A percentile compares a stretch with the other conserved stretches of the same genome.
phyloP scores from a whole-genome alignment of 192 early-diverging fungal genomes.

The Umbelopsis sp. region DNA sequence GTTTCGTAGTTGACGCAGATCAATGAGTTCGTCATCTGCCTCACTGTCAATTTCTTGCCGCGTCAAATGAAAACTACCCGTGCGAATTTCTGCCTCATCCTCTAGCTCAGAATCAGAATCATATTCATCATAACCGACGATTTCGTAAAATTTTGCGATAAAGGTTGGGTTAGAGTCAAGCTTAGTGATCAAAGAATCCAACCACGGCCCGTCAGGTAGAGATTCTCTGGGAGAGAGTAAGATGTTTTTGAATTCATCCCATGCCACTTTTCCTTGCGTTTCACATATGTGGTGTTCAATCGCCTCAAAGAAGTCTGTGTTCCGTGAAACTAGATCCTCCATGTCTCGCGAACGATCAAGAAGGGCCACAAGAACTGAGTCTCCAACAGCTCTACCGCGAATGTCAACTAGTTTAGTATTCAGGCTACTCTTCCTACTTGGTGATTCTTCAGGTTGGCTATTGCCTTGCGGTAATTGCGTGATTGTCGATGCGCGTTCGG shows the following conservation, averaged over 20 bases:
- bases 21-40: background rate
- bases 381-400: constrained; percentile 21
- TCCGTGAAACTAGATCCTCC: constrained; percentile 25
- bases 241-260: constrained; percentile 31
- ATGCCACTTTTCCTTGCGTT: constrained; percentile 24
- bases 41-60: background rate
- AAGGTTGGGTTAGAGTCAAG: constrained; percentile 30
- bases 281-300: constrained; percentile 24
- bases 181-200: constrained; percentile 15
- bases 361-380: constrained; percentile 30
- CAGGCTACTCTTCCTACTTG: background rate
- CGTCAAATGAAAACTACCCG: background rate
- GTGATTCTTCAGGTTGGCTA: background rate
- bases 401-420: constrained; percentile 16
- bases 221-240: constrained; percentile 32
- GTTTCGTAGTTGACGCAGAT: constrained; percentile 7
- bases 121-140: constrained; percentile 31
- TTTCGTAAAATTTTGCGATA: constrained; percentile 36
- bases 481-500: background rate
- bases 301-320: constrained; percentile 27
- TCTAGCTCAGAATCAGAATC: constrained; percentile 6
- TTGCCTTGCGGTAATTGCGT: background rate
- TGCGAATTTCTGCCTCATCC: background rate
- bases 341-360: constrained; percentile 30
- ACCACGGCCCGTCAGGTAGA: constrained; percentile 31